Evolutionary conservation across 2,329 filamentous ascomycete genomes (phyloP).

Genomic region (Colletotrichum simmondsii): DNA sequence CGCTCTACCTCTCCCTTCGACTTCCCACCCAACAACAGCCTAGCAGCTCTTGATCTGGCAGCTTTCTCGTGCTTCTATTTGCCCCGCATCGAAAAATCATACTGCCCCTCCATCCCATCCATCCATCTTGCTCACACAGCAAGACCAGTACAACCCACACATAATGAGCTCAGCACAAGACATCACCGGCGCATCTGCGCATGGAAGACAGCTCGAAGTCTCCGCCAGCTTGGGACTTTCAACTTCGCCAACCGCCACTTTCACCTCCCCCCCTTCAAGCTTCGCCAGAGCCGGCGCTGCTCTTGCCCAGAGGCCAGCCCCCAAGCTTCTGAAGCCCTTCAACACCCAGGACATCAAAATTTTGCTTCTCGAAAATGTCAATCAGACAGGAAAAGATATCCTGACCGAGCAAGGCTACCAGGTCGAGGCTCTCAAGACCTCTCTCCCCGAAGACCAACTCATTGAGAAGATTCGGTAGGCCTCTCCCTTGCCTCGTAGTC

Average conservation of each 20-base stretch:
- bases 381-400: conserved; percentile 87
- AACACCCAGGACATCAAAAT: conserved; percentile 97
- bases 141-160: neutral
- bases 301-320: conserved; percentile 54
- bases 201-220: conserved; percentile 47
- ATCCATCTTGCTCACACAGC: neutral
- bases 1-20: neutral
- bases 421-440: conserved; percentile 90
- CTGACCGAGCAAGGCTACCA: conserved; percentile 91
- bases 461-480: conserved; percentile 94
- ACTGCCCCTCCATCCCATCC: conserved; percentile 16
- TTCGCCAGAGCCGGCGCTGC: conserved; percentile 55
- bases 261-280: conserved; percentile 78
- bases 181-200: conserved; percentile 53
- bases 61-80: neutral
- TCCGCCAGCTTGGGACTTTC: conserved; percentile 75
- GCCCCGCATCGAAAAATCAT: conserved; percentile 21
- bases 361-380: conserved; percentile 94
- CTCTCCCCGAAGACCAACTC: conserved; percentile 89
- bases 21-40: neutral
- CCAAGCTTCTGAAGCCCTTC: conserved; percentile 93
- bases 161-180: conserved; percentile 60
- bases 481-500: neutral
- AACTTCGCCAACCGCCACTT: conserved; percentile 78
- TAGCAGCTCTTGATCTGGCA: neutral